A percentile compares a stretch with the other conserved stretches of the same genome.
Evolutionary conservation across 805 yeast genomes (phyloP).

Genomic region (Nakazawaea anatomiae): DNA sequence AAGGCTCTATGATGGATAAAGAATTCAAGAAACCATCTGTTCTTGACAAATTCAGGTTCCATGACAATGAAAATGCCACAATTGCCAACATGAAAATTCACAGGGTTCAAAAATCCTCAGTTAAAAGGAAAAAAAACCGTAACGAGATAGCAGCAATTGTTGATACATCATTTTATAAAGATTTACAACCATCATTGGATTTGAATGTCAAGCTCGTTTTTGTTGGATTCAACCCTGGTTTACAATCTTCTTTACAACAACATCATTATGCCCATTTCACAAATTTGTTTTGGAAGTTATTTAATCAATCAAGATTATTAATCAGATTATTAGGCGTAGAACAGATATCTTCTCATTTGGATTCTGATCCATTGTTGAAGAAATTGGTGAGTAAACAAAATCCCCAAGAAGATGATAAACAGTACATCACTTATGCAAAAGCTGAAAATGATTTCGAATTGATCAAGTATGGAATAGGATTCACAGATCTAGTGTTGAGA

Average conservation of each 20-base stretch:
- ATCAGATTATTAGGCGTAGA: background rate
- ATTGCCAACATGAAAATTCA: too few relatives aligned
- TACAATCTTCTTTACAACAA: constrained; percentile 51
- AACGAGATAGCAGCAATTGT: background rate
- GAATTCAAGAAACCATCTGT: too few relatives aligned
- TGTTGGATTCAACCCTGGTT: constrained; percentile 71
- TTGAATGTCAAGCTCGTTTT: constrained; percentile 39
- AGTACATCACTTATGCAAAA: background rate
- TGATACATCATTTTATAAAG: background rate
- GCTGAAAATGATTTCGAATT: constrained; percentile 22
- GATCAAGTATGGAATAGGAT: constrained; percentile 46
- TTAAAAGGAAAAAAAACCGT: too few relatives aligned
- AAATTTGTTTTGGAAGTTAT: constrained; percentile 62
- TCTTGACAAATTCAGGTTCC: too few relatives aligned
- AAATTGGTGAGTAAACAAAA: background rate
- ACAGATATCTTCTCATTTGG: background rate
- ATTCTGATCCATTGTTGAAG: constrained; percentile 7
- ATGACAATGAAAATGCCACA: too few relatives aligned
- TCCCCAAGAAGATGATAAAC: background rate
- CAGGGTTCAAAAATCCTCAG: too few relatives aligned
- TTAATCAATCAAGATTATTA: constrained; percentile 47
- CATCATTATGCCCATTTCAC: constrained; percentile 72
- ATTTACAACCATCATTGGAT: constrained; percentile 15
- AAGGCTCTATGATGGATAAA: too few relatives aligned
- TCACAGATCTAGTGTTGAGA: constrained; percentile 63